Evolutionary conservation across 192 early-diverging fungal genomes (phyloP), one percentile per base, ranked within the genome.

Genomic region (Coemansia sp.): DNA sequence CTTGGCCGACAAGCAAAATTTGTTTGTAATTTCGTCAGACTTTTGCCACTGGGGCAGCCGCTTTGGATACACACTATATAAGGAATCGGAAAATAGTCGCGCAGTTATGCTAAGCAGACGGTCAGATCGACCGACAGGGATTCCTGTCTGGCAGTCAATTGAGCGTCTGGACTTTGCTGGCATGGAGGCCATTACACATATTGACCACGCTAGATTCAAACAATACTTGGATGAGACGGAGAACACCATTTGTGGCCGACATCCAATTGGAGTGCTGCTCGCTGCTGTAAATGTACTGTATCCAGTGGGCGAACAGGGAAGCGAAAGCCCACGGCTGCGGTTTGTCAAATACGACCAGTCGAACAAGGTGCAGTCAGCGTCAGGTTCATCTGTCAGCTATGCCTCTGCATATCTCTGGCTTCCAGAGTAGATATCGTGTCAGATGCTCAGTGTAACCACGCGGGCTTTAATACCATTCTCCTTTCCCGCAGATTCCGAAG

Each of bases 31-130:
- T n/a, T 98, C 97, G 28, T 91, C 89, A 1, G 97, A 98, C 68
- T 98, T 98, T 70, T 97, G 97, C 74, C 97, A 98, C 74, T 98
- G 94, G 89, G 97, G 97, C 12, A 68, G 70, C 23, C 90, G 95
- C 16, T 98, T 98, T 73, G 49, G 68, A 32, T 97, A 92, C 81
- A 93, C 87, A 1, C 88, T 85, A 68, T 89, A 91, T 64, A 62
- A 59, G 10, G 65, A 64, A 12, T 56, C 72, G 14, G 58, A 73
- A 0, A 58, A 63, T 3, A 50, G 41, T 31, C 54, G 47, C 18
- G 23, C 64, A 10, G 30, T 49, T 54, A 25, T 54, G 9, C 27
- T 65, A 23, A 34, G 52, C 62, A 51, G 53, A 49, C 50, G 54
- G 41, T 48, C 50, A 51, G 24, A 9, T 4, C 67, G 54, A 31